Conservation (phyloP, 345 rosid genomes). For the Schrenkiella parvula region DNA sequence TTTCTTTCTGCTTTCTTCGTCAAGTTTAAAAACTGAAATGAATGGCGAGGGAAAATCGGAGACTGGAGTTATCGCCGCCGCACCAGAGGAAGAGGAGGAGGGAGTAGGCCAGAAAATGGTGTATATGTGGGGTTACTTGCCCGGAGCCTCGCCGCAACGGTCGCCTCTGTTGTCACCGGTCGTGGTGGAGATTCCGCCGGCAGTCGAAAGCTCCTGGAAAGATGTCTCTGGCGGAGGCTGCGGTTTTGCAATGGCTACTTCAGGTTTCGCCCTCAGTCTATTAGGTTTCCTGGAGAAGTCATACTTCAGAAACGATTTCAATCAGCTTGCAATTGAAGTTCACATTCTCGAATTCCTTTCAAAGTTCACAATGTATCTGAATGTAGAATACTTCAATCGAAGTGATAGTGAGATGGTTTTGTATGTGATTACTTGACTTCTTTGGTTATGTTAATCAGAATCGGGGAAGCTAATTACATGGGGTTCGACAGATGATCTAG, state of each 20-base stretch:
- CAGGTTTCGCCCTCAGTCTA: constrained; percentile 43
- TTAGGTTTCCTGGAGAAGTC: not conserved
- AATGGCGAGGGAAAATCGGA: constrained; percentile 47
- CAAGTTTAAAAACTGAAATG: constrained; percentile 32
- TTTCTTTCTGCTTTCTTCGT: constrained; percentile 8
- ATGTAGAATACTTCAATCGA: not conserved
- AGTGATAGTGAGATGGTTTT: not conserved
- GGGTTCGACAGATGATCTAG: constrained; percentile 98
- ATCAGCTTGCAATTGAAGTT: not conserved
- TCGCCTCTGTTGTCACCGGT: constrained; percentile 77
- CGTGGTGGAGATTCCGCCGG: constrained; percentile 38
- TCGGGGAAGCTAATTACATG: constrained; percentile 95
- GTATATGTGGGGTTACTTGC: constrained; percentile 93
- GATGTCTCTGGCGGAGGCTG: constrained; percentile 96
- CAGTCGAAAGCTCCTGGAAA: constrained; percentile 50
- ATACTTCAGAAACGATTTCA: not conserved
- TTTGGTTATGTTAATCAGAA: constrained; percentile 41
- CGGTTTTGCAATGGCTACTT: constrained; percentile 93
- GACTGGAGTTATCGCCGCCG: constrained; percentile 27
- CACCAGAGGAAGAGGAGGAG: constrained; percentile 24
- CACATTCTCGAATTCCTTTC: not conserved
- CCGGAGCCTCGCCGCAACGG: constrained; percentile 88
- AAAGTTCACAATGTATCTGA: constrained; percentile 11
- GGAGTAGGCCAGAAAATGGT: constrained; percentile 35
- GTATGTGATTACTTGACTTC: not conserved